Percentiles rank a stretch among this genome's conserved stretches.
These are phyloP conservation scores for Ophiostoma pallidulum DNA, from an alignment of 2,329 filamentous ascomycete species.

Conservation along the genomic window DNA sequence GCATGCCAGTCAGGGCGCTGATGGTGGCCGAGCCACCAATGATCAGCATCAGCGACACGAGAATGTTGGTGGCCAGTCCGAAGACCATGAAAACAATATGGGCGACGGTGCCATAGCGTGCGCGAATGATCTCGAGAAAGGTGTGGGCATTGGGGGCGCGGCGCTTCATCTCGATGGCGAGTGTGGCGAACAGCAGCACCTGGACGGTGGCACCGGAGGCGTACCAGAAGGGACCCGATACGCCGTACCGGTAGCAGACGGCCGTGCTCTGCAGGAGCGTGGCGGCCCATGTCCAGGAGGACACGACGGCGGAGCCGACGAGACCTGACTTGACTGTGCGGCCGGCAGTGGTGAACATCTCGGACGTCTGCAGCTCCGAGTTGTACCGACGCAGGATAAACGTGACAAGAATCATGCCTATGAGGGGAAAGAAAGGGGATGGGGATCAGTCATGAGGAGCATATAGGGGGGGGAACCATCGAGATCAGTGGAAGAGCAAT, in stretches of 20 bases:
- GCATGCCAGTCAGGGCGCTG: constrained; percentile 60
- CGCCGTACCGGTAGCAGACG: constrained; percentile 74
- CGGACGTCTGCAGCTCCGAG: constrained; percentile 71
- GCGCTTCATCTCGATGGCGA: constrained; percentile 83
- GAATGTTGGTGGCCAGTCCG: constrained; percentile 72
- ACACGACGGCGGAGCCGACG: constrained; percentile 82
- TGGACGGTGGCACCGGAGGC: constrained; percentile 69
- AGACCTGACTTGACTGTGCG: constrained; percentile 82
- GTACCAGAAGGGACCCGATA: constrained; percentile 53
- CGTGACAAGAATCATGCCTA: constrained; percentile 30
- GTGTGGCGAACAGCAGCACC: constrained; percentile 79
- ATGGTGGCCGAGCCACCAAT: constrained; percentile 74
- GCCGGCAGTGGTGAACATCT: constrained; percentile 87
- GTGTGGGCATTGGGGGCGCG: constrained; percentile 80
- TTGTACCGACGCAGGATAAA: constrained; percentile 32
- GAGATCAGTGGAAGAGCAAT: not conserved
- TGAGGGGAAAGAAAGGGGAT: not conserved
- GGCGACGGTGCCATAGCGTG: constrained; percentile 61
- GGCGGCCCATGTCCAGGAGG: constrained; percentile 88
- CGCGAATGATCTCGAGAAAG: constrained; percentile 74
- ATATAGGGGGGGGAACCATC: not conserved
- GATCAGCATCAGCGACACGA: constrained; percentile 82
- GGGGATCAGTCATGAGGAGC: too few species aligned
- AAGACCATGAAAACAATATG: constrained; percentile 77
- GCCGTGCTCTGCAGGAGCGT: constrained; percentile 69